Evolutionary conservation across 495 filamentous ascomycete species (phyloP).

Genomic region (Hypoxylon fragiforme): DNA sequence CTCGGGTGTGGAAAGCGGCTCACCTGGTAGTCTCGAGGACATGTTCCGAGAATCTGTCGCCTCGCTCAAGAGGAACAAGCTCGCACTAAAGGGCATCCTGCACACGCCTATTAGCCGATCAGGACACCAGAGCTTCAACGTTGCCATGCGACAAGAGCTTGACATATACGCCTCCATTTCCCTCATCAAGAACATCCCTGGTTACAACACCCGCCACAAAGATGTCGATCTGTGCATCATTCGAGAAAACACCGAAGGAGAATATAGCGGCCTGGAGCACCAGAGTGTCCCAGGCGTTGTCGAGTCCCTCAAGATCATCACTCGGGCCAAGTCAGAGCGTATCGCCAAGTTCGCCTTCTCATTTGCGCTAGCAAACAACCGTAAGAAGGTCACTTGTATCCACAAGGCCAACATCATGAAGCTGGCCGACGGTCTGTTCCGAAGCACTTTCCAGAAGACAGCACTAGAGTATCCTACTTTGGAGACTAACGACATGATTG

Average conservation of each 20-base stretch:
- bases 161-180: slow-evolving; percentile 99
- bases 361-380: slow-evolving; percentile 96
- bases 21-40: slow-evolving; percentile 88
- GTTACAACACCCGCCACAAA: slow-evolving; percentile 95
- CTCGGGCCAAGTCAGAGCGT: slow-evolving; percentile 95
- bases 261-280: slow-evolving; percentile 98
- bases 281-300: slow-evolving; percentile 96
- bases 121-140: slow-evolving; percentile 99
- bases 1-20: slow-evolving; percentile 75
- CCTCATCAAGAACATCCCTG: slow-evolving; percentile 98
- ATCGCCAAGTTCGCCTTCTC: slow-evolving; percentile 98
- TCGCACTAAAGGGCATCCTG: slow-evolving; percentile 95
- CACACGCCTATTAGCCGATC: slow-evolving; percentile 96
- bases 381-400: slow-evolving; percentile 98
- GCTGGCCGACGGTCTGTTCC: slow-evolving; percentile 96
- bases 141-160: slow-evolving; percentile 96
- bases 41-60: slow-evolving; percentile 93
- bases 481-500: slow-evolving; percentile 97
- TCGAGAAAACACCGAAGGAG: slow-evolving; percentile 99
- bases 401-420: slow-evolving; percentile 99
- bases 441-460: slow-evolving; percentile 90
- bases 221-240: slow-evolving; percentile 98
- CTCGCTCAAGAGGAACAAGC: slow-evolving; percentile 95
- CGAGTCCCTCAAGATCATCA: slow-evolving; percentile 99
- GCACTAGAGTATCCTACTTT: slow-evolving; percentile 91